Evolutionary conservation across 148 eudicot species (phyloP), one percentile per base, ranked within the genome.

Genomic region (Persicaria maculosa): DNA sequence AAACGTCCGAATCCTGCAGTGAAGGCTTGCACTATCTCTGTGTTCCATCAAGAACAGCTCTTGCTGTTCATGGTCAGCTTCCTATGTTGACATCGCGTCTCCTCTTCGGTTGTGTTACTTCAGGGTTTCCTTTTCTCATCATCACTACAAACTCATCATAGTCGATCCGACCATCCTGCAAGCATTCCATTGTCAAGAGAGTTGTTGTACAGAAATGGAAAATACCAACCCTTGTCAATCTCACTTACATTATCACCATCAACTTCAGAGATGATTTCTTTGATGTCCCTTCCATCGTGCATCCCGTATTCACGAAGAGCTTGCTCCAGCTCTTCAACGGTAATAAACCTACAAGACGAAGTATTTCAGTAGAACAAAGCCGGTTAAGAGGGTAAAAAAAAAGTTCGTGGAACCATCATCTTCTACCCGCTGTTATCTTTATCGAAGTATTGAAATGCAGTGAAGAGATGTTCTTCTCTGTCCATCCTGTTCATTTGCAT

Each of bases 401-500:
- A 20, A 59, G 11, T 22, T 64, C 11, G 17, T 65, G 46, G 43
- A 10, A 47, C 48, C 71, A 57, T 36, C 47, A 40, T 65, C 4
- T 43, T 59, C 70, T 90, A 95, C 97, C 99, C 94, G 91, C 99
- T 95, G 68, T 90, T 83, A 58, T 92, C 99, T 79, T 95, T 95
- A 68, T 92, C 97, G 2, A 95, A 95, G 84, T 92, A 95, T 46
- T 92, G 98, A 88, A 95, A 95, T 2, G 98, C 98, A 12, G 96
- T 90, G 81, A 87, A 92, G 16, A 95, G 89, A 86, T 95, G 98
- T 69, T 95, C 97, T 80, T 95, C 98, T 80, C 88, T 81, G 81
- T 95, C 97, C 97, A 92, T 90, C 82, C 90, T 90, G 79, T 95
- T 95, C 86, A 95, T 77, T 45, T 95, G 98, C 97, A 92, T 90